These are phyloP conservation scores for Aspergillus japonicus DNA, from an alignment of 2,329 filamentous ascomycete species.

Conservation along the genomic window DNA sequence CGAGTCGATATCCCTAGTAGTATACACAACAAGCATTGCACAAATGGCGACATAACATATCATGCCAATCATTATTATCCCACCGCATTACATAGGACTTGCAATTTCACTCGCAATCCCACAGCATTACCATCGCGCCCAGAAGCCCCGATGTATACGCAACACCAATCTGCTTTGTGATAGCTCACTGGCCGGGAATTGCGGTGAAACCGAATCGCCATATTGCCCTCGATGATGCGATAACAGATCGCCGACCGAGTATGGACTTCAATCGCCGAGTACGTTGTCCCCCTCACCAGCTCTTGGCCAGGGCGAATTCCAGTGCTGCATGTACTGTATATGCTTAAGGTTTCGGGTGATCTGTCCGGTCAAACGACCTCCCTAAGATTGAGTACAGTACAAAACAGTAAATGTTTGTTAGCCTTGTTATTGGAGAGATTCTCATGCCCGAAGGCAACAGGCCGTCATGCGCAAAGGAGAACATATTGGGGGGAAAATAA, in stretches of 20 bases:
- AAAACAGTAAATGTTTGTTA: too few relatives aligned
- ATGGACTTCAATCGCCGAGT: slow-evolving; percentile 1
- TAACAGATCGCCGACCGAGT: background rate
- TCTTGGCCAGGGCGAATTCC: background rate
- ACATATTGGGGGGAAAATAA: too few relatives aligned
- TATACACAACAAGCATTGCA: too few relatives aligned
- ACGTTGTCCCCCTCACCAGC: background rate
- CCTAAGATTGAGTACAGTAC: too few relatives aligned
- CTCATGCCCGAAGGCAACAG: too few relatives aligned
- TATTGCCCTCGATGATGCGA: slow-evolving; percentile 5
- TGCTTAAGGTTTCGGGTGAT: background rate
- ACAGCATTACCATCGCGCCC: background rate
- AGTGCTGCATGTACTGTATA: background rate
- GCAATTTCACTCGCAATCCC: background rate
- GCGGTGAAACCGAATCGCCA: slow-evolving; percentile 2
- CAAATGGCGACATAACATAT: background rate
- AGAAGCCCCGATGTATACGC: background rate
- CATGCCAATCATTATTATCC: background rate
- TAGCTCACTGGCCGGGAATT: background rate
- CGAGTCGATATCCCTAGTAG: too few relatives aligned
- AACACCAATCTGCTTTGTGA: background rate
- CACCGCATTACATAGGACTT: background rate
- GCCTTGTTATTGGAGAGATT: too few relatives aligned
- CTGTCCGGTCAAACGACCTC: background rate
- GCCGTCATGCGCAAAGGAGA: too few relatives aligned